Evolutionary conservation across 129 eudicot genomes (phyloP), one percentile per base, ranked within the genome.

Genomic region (Heracleum sosnowskyi): DNA sequence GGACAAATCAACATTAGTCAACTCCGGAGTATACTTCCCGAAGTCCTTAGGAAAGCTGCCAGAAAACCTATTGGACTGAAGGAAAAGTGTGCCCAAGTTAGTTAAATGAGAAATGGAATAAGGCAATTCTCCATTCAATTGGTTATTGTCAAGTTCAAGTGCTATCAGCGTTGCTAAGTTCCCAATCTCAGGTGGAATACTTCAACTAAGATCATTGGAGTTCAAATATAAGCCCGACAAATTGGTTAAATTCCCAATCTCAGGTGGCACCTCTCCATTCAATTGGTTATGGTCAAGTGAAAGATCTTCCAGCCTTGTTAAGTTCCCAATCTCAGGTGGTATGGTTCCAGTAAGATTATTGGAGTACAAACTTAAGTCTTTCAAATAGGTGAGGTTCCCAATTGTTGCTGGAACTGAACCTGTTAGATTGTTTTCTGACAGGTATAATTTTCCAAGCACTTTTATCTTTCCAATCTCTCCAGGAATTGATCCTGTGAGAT

Each of bases 301-400:
- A 78, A 92, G 89, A 36, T 36, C 1, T 2, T 29, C n/a, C 78
- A 92, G 78, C 2, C 75, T 82, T 24, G 85, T 83, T 74, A 93
- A 83, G 55, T 89, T 88, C 81, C 92, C 95, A 15, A 93, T 79
- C 75, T 77, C 86, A 0, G 80, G 84, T 45, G 96, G 93, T 41
- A 92, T 62, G 3, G 73, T 78, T 82, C 96, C 96, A 69, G 79
- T 88, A 35, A 92, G 88, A 78, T 87, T 75, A 80, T 92, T 92
- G 64, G 55, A 69, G 80, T 74, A 86, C 69, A 92, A 91, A 68
- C 84, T 60, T 46, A 92, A 11, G 29, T 17, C 1, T 13, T 26
- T 1, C 40, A 92, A 84, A 69, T 81, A 81, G 29, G 72, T 79
- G 70, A 92, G 84, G 39, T 84, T 82, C 57, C 93, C 87, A 5